Evolutionary conservation across 768 basidiomycete genomes (phyloP).

Genomic region (Rhodotorula toruloides): DNA sequence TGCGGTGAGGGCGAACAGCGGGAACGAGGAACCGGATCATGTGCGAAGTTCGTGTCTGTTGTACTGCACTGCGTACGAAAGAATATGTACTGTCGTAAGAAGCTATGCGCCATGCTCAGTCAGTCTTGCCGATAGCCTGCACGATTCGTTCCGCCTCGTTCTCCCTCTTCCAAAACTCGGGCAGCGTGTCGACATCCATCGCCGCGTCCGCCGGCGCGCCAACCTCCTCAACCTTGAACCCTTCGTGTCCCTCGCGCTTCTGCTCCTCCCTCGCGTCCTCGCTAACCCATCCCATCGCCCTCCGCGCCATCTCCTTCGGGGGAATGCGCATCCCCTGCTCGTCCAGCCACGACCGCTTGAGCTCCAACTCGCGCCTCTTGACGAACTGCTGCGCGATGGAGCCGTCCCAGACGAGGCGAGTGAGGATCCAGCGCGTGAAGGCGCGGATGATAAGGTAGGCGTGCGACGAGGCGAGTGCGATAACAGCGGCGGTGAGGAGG

Average conservation of each 20-base stretch:
- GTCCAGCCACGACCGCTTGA: constrained; percentile 44
- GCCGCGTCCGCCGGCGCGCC: constrained; percentile 8
- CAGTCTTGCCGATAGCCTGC: constrained; percentile 16
- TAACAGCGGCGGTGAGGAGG: constrained; percentile 60
- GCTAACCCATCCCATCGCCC: constrained; percentile 13
- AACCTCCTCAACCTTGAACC: not conserved
- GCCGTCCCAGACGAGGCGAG: constrained; percentile 70
- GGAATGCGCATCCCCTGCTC: constrained; percentile 23
- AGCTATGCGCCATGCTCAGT: constrained; percentile 7
- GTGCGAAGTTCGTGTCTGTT: no score
- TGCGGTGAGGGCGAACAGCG: no score
- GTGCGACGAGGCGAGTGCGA: constrained; percentile 80
- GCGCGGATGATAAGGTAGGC: constrained; percentile 67
- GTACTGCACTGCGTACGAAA: no score
- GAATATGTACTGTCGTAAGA: no score
- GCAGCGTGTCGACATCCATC: not conserved
- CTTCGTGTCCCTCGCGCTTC: constrained; percentile 17
- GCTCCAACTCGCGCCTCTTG: constrained; percentile 56
- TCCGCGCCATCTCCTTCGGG: constrained; percentile 16
- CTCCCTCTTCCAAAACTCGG: constrained; percentile 22
- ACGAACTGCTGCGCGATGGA: constrained; percentile 61
- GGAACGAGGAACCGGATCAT: no score
- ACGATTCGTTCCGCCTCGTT: constrained; percentile 7
- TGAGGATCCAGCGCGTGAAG: constrained; percentile 63
- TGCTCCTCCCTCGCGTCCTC: constrained; percentile 5